Evolutionary conservation across 179 eudicot species (phyloP).

Genomic region (Monotropa hypopitys): DNA sequence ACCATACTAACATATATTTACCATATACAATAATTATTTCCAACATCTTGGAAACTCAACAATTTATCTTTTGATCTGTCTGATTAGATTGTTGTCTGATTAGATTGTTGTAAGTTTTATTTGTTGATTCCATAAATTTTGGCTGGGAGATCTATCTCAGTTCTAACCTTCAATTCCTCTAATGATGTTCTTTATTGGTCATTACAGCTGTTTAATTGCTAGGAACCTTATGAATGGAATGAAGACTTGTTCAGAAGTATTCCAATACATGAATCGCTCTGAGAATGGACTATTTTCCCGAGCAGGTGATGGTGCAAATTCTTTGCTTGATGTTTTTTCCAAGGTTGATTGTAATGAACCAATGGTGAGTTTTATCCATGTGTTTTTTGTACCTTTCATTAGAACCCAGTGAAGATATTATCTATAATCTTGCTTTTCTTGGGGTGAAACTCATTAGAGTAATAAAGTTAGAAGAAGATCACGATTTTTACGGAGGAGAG

Average conservation of each 20-base stretch:
- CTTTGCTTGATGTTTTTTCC: slow-evolving; percentile 21
- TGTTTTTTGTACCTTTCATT: background rate
- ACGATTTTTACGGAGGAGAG: slow-evolving; percentile 79
- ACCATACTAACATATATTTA: too few species aligned
- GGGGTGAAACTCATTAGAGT: slow-evolving; percentile 35
- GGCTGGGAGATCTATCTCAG: background rate
- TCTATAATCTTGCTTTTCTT: background rate
- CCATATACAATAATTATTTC: too few species aligned
- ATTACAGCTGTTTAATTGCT: slow-evolving; percentile 83
- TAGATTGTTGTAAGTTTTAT: background rate
- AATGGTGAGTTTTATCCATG: slow-evolving; percentile 30
- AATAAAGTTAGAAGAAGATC: slow-evolving; percentile 67
- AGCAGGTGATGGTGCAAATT: slow-evolving; percentile 42
- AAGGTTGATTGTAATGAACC: slow-evolving; percentile 42
- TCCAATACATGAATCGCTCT: slow-evolving; percentile 48
- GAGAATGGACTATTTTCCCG: slow-evolving; percentile 39
- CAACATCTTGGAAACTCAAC: background rate
- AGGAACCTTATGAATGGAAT: slow-evolving; percentile 71
- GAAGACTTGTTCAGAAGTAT: slow-evolving; percentile 78
- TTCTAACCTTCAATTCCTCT: background rate
- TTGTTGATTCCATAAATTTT: background rate
- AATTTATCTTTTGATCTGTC: background rate
- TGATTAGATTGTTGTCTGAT: background rate
- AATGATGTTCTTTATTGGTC: slow-evolving; percentile 4
- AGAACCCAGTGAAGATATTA: background rate